Evolutionary conservation across 106 monocot genomes (phyloP).

Genomic region (Dendrobium chrysotoxum): DNA sequence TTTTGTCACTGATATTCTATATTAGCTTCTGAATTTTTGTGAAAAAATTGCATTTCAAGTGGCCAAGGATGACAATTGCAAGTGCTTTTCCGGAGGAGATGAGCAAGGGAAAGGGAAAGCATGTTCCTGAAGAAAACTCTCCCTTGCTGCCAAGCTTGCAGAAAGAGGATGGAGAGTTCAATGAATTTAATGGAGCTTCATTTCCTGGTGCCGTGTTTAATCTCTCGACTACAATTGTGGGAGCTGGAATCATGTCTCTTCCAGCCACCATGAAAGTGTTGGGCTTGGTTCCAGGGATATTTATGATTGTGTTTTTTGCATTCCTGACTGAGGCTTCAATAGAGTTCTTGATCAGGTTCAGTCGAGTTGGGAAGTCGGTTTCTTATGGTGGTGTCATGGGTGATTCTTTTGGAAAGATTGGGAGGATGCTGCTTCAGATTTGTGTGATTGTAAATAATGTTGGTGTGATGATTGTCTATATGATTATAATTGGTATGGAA

Average conservation of each 20-base stretch:
- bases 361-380: conserved; percentile 43
- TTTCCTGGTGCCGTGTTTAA: conserved; percentile 90
- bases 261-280: conserved; percentile 87
- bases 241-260: conserved; percentile 94
- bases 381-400: conserved; percentile 77
- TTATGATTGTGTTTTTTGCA: conserved; percentile 62
- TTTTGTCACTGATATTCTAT: not conserved
- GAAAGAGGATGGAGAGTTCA: conserved; percentile 31
- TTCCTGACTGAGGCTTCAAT: conserved; percentile 82
- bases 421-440: conserved; percentile 63
- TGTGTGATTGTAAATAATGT: conserved; percentile 79
- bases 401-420: conserved; percentile 68
- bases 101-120: conserved; percentile 24
- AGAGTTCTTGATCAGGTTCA: conserved; percentile 71
- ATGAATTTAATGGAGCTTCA: conserved; percentile 74
- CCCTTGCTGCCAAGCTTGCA: conserved; percentile 52
- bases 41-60: not conserved
- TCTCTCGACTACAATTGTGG: conserved; percentile 87
- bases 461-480: conserved; percentile 80
- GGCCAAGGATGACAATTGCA: conserved; percentile 43
- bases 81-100: conserved; percentile 21
- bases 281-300: conserved; percentile 71
- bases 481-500: conserved; percentile 85
- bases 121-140: conserved; percentile 42
- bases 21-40: not conserved